Conservation (phyloP, 2,329 filamentous ascomycete genomes). For the Teratosphaeria zuluensis region DNA sequence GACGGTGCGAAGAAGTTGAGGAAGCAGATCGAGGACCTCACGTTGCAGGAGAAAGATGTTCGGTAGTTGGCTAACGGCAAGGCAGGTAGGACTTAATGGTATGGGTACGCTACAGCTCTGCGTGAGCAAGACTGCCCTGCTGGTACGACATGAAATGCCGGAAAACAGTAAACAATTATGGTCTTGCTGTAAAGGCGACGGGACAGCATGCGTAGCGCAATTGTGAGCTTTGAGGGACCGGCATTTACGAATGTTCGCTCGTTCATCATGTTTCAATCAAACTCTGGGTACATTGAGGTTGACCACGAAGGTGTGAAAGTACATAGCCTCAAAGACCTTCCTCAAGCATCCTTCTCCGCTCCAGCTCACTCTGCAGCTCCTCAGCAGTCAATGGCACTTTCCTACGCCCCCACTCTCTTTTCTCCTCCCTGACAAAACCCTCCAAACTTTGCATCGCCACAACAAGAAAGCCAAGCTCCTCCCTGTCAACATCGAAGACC, state of each 20-base stretch:
- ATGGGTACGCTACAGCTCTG: too few relatives aligned
- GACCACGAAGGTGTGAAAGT: too few relatives aligned
- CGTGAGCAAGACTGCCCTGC: too few relatives aligned
- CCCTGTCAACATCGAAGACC: constrained; percentile 89
- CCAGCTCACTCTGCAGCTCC: constrained; percentile 51
- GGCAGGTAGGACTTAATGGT: too few relatives aligned
- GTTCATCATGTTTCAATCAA: too few relatives aligned
- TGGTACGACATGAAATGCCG: too few relatives aligned
- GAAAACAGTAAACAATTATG: too few relatives aligned
- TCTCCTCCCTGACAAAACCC: constrained; percentile 55
- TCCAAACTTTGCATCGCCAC: constrained; percentile 74
- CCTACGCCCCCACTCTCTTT: constrained; percentile 39
- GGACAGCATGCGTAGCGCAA: too few relatives aligned
- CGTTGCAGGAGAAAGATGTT: not conserved
- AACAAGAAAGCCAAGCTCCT: constrained; percentile 87
- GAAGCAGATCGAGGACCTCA: not conserved
- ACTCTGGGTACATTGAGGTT: too few relatives aligned
- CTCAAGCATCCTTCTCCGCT: constrained; percentile 35
- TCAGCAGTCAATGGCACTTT: constrained; percentile 51
- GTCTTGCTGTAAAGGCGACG: too few relatives aligned
- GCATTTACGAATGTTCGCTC: too few relatives aligned
- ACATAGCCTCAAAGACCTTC: constrained; percentile 8
- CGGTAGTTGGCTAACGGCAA: not conserved
- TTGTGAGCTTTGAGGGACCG: too few relatives aligned
- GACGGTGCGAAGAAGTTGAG: not conserved